Evolutionary conservation across 768 basidiomycete species (phyloP).

Genomic region (Imleria badia): DNA sequence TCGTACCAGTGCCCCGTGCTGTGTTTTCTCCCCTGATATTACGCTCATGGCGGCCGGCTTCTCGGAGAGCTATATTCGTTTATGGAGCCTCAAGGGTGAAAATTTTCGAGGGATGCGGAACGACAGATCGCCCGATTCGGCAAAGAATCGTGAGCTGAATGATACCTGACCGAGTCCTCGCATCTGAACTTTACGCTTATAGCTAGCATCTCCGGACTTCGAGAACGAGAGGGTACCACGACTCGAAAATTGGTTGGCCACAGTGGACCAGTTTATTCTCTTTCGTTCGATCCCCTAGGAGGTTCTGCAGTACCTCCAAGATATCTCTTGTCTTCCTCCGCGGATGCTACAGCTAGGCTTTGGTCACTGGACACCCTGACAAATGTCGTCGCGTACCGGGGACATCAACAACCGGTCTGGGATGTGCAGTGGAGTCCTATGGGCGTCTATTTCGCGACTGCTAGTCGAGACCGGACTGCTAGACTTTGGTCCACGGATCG

Average conservation of each 20-base stretch:
- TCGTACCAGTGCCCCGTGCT: slow-evolving; percentile 68
- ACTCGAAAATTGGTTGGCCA: slow-evolving; percentile 97
- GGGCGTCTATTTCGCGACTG: slow-evolving; percentile 98
- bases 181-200: slow-evolving; percentile 1
- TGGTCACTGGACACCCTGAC: slow-evolving; percentile 97
- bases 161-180: neutral
- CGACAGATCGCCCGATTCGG: slow-evolving; percentile 65
- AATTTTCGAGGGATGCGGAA: slow-evolving; percentile 74
- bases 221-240: slow-evolving; percentile 74
- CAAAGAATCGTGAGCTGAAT: slow-evolving; percentile 64
- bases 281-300: slow-evolving; percentile 88
- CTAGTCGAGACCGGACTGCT: slow-evolving; percentile 90
- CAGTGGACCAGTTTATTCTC: slow-evolving; percentile 93
- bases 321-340: slow-evolving; percentile 88
- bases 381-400: slow-evolving; percentile 90
- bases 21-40: slow-evolving; percentile 86
- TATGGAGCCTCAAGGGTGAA: slow-evolving; percentile 96
- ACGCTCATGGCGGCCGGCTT: slow-evolving; percentile 95
- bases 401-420: slow-evolving; percentile 98
- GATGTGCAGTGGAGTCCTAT: slow-evolving; percentile 99
- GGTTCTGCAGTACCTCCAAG: slow-evolving; percentile 86
- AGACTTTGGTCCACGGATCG: slow-evolving; percentile 96
- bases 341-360: slow-evolving; percentile 85
- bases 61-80: slow-evolving; percentile 88
- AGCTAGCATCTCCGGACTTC: slow-evolving; percentile 60